Evolutionary conservation across 2,329 filamentous ascomycete species (phyloP).

Genomic region (Fusarium gaditjirri): DNA sequence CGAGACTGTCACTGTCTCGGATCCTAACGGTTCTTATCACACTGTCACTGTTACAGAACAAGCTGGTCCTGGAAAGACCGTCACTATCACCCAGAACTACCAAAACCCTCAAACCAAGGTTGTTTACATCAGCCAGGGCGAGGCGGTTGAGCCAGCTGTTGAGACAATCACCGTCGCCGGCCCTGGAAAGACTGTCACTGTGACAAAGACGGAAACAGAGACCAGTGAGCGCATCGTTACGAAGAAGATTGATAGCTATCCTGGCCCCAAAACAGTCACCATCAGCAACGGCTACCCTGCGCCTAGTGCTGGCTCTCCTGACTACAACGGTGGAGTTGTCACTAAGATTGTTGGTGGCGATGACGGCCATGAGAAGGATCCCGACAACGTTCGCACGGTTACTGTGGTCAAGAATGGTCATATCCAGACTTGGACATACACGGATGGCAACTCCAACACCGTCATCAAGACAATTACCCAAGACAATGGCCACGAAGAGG

Average conservation of each 20-base stretch:
- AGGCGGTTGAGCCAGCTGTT: slow-evolving; percentile 22
- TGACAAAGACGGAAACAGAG: slow-evolving; percentile 37
- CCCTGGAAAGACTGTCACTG: slow-evolving; percentile 40
- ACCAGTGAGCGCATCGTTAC: slow-evolving; percentile 37
- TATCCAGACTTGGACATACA: slow-evolving; percentile 33
- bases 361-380: background rate
- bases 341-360: slow-evolving; percentile 14
- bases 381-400: slow-evolving; percentile 14
- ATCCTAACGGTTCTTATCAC: slow-evolving; percentile 21
- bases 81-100: slow-evolving; percentile 31
- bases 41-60: slow-evolving; percentile 35
- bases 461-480: slow-evolving; percentile 29
- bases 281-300: slow-evolving; percentile 18
- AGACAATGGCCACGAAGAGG: slow-evolving; percentile 26
- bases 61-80: slow-evolving; percentile 16
- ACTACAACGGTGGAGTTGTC: slow-evolving; percentile 14
- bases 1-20: slow-evolving; percentile 33
- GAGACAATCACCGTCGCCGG: slow-evolving; percentile 46
- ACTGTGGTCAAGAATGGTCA: slow-evolving; percentile 32
- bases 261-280: slow-evolving; percentile 29
- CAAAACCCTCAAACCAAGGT: slow-evolving; percentile 25
- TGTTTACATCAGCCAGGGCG: slow-evolving; percentile 38
- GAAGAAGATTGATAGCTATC: slow-evolving; percentile 32
- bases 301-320: slow-evolving; percentile 20
- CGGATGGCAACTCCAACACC: slow-evolving; percentile 5